Percentiles rank a stretch among this genome's conserved stretches.
These are phyloP conservation scores for Geotrichum phurueaensis DNA, from an alignment of 1,139 yeast species.

Conservation along the genomic window DNA sequence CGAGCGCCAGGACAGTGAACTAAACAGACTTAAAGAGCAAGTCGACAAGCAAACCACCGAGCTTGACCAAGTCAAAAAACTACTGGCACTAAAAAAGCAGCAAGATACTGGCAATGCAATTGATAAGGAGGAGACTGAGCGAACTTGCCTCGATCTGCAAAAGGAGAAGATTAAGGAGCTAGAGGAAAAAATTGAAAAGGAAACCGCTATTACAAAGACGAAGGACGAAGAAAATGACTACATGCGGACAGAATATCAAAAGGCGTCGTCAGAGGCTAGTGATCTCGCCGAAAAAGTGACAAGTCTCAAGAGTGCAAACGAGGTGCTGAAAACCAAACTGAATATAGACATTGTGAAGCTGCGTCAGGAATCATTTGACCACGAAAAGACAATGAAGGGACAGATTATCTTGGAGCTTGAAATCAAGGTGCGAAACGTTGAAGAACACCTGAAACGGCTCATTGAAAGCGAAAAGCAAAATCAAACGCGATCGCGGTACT, in stretches of 20 bases:
- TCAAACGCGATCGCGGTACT: constrained; percentile 31
- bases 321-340: constrained; percentile 31
- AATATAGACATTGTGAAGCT: constrained; percentile 30
- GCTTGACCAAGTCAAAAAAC: constrained; percentile 10
- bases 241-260: constrained; percentile 57
- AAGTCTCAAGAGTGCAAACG: constrained; percentile 34
- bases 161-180: constrained; percentile 38
- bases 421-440: constrained; percentile 28
- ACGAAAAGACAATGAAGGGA: constrained; percentile 30
- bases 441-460: constrained; percentile 35
- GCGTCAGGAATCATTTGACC: constrained; percentile 28
- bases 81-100: constrained; percentile 5
- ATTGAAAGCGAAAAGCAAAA: constrained; percentile 31
- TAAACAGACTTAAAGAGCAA: constrained; percentile 10
- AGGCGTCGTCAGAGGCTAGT: constrained; percentile 50
- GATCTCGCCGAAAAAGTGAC: constrained; percentile 46
- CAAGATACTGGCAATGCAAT: constrained; percentile 4
- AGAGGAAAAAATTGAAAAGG: constrained; percentile 39
- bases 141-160: constrained; percentile 19
- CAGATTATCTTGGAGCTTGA: constrained; percentile 31
- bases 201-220: constrained; percentile 38
- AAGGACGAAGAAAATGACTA: constrained; percentile 54
- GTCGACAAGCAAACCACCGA: constrained; percentile 13
- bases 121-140: constrained; percentile 1
- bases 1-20: constrained; percentile 25